phyloP scores from a whole-genome alignment of 352 stramenopile species.

The Globisporangium cederbergense region DNA sequence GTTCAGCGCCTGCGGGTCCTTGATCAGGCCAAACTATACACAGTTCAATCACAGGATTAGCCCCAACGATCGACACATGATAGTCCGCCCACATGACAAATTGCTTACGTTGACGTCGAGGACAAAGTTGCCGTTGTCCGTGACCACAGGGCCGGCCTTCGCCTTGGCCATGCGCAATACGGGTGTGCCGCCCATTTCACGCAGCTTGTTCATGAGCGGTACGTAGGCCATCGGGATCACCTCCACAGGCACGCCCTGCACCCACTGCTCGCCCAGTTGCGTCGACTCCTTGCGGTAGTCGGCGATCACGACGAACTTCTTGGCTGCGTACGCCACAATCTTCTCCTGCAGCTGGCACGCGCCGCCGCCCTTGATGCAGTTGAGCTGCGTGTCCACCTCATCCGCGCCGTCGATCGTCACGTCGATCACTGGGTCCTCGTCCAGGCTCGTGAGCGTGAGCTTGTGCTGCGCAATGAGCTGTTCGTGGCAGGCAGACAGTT shows the following conservation, averaged over 20 bases:
- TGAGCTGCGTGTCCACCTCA: constrained; percentile 96
- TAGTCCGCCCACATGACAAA: neutral
- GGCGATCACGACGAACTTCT: constrained; percentile 98
- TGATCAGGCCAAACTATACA: constrained; percentile 66
- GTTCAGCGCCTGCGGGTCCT: constrained; percentile 59
- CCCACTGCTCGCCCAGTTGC: constrained; percentile 85
- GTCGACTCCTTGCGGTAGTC: constrained; percentile 92
- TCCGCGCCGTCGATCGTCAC: constrained; percentile 99
- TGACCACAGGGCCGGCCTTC: constrained; percentile 96
- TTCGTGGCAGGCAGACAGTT: neutral
- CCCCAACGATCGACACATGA: neutral
- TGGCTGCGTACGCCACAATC: constrained; percentile 91
- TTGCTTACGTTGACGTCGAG: constrained; percentile 69
- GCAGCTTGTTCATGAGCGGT: constrained; percentile 83
- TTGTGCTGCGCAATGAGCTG: constrained; percentile 86
- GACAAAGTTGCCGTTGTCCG: constrained; percentile 95
- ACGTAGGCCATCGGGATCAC: constrained; percentile 97
- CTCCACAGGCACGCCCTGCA: constrained; percentile 93
- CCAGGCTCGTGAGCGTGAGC: constrained; percentile 77
- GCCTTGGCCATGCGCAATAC: constrained; percentile 83
- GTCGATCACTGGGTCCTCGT: constrained; percentile 90
- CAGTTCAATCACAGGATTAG: neutral
- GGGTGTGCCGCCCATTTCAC: constrained; percentile 45
- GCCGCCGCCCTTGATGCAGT: constrained; percentile 98
- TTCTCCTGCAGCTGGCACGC: constrained; percentile 95